These are phyloP conservation scores for Xylaria grammica DNA, from an alignment of 495 filamentous ascomycete species.

Conservation along the genomic window DNA sequence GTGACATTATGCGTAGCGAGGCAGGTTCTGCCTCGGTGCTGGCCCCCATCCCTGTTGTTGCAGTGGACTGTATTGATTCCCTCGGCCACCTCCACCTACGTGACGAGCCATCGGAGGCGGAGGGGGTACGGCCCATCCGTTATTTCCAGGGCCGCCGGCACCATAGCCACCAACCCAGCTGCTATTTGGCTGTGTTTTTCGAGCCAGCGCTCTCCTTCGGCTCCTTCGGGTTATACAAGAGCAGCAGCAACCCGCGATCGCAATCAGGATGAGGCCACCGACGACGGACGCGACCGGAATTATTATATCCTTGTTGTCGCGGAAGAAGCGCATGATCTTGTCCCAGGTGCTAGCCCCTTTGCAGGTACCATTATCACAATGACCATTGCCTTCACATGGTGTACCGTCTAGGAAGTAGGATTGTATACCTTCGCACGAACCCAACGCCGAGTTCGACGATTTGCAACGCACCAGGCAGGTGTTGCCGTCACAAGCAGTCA, in stretches of 20 bases:
- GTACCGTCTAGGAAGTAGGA: constrained; percentile 97
- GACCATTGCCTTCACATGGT: constrained; percentile 79
- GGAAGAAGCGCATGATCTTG: constrained; percentile 70
- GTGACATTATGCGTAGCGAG: constrained; percentile 34
- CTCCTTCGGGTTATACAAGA: constrained; percentile 56
- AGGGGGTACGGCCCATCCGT: constrained; percentile 21
- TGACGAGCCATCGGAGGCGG: constrained; percentile 23
- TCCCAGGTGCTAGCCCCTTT: constrained; percentile 64
- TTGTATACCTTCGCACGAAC: constrained; percentile 73
- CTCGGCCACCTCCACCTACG: constrained; percentile 5
- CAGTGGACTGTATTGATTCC: constrained; percentile 7
- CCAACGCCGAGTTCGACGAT: constrained; percentile 67
- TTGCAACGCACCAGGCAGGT: constrained; percentile 80
- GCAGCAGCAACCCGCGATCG: constrained; percentile 63
- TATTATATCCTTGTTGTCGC: constrained; percentile 72
- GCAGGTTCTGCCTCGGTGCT: constrained; percentile 23
- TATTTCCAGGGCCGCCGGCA: constrained; percentile 5
- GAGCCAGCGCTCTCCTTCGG: constrained; percentile 33
- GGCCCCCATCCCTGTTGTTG: constrained; percentile 33
- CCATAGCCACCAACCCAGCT: constrained; percentile 34
- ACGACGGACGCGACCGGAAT: constrained; percentile 74
- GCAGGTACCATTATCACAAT: constrained; percentile 76
- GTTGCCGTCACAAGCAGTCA: constrained; percentile 75
- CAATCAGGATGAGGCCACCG: constrained; percentile 69
- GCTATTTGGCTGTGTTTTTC: constrained; percentile 27